Conservation (phyloP, 805 yeast genomes). For the Metschnikowia colocasiae region DNA sequence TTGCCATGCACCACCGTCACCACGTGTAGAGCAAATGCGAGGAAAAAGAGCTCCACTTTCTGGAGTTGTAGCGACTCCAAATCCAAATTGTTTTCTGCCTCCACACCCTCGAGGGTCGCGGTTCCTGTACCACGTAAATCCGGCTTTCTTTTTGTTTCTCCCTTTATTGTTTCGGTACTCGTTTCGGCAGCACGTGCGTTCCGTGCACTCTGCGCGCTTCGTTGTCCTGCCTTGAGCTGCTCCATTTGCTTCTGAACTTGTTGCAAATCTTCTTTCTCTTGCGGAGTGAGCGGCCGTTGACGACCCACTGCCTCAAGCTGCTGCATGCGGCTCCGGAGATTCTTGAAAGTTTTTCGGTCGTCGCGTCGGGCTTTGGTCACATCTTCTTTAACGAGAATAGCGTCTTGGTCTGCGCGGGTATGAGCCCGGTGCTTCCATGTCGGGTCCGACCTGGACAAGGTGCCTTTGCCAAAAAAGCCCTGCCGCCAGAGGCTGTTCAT, state of each 20-base stretch:
- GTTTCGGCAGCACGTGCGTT: neutral
- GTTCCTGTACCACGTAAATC: neutral
- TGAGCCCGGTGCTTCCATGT: slow-evolving; percentile 74
- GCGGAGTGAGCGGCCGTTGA: slow-evolving; percentile 23
- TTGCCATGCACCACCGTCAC: slow-evolving; percentile 31
- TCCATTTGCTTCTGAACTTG: slow-evolving; percentile 11
- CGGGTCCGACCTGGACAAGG: slow-evolving; percentile 85
- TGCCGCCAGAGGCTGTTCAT: slow-evolving; percentile 67
- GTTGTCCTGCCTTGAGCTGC: neutral
- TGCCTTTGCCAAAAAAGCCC: slow-evolving; percentile 95
- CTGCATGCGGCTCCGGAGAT: slow-evolving; percentile 49
- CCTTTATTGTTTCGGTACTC: neutral
- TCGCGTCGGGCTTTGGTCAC: slow-evolving; percentile 68
- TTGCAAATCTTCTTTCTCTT: slow-evolving; percentile 25
- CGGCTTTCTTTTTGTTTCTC: neutral
- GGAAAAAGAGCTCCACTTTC: slow-evolving; percentile 72
- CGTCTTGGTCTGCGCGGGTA: slow-evolving; percentile 9
- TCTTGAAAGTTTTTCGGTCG: slow-evolving; percentile 70
- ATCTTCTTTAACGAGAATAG: slow-evolving; percentile 59
- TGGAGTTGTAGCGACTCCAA: slow-evolving; percentile 62
- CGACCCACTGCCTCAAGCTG: slow-evolving; percentile 49
- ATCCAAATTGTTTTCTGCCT: neutral
- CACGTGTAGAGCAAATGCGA: slow-evolving; percentile 54
- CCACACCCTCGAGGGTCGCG: neutral
- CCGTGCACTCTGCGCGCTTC: neutral